phyloP scores from a whole-genome alignment of 2,329 filamentous ascomycete genomes.

The Chlorencoelia australis region DNA sequence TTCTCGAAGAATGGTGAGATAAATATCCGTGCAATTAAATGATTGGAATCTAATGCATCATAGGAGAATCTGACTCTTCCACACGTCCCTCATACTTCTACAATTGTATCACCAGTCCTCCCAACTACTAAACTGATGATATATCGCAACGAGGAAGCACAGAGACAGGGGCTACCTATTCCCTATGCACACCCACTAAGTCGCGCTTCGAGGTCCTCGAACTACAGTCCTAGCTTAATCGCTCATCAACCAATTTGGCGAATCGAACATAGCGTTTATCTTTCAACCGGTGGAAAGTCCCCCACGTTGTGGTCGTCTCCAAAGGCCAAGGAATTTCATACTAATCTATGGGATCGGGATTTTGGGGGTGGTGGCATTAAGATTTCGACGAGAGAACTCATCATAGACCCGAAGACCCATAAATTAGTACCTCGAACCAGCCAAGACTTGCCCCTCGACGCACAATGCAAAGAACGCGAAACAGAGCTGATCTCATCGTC shows the following conservation, averaged over 20 bases:
- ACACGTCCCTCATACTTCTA: slow-evolving; percentile 38
- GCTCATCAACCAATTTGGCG: slow-evolving; percentile 8
- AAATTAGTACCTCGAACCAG: too few relatives aligned
- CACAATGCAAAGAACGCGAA: too few relatives aligned
- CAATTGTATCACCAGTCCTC: slow-evolving; percentile 33
- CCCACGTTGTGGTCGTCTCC: slow-evolving; percentile 7
- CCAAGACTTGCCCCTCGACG: too few relatives aligned
- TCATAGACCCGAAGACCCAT: too few relatives aligned
- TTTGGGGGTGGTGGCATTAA: slow-evolving; percentile 8
- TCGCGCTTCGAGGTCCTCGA: too few relatives aligned
- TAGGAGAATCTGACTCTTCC: slow-evolving; percentile 33
- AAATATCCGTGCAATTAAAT: not conserved
- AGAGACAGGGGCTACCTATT: too few relatives aligned
- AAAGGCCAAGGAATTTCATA: slow-evolving; percentile 8
- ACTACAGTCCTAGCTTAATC: too few relatives aligned
- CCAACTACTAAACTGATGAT: slow-evolving; percentile 30
- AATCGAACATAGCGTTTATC: slow-evolving; percentile 12
- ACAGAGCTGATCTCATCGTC: too few relatives aligned
- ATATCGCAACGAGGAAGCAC: slow-evolving; percentile 27
- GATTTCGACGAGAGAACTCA: too few relatives aligned
- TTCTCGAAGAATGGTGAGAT: slow-evolving; percentile 33
- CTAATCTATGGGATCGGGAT: slow-evolving; percentile 8
- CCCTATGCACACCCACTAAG: too few relatives aligned
- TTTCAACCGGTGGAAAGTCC: slow-evolving; percentile 7
- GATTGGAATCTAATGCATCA: not conserved